phyloP scores from a whole-genome alignment of 768 basidiomycete species.

The Leucosporidium creatinivorum region DNA sequence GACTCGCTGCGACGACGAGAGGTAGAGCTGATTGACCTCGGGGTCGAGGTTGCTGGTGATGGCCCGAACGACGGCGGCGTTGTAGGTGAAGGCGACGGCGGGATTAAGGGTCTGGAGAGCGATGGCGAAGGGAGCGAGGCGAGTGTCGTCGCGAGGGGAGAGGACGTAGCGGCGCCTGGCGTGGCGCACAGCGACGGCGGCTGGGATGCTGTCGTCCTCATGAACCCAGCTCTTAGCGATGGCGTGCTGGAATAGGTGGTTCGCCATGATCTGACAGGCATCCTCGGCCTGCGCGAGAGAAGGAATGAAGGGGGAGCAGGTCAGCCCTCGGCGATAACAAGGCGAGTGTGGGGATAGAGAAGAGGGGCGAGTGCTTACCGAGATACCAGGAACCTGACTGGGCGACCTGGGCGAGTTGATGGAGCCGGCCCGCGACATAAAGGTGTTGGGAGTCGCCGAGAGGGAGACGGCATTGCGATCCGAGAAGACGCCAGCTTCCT shows the following conservation, averaged over 20 bases:
- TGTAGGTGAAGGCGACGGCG: constrained; percentile 10
- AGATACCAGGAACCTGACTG: no score
- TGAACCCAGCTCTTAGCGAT: constrained; percentile 5
- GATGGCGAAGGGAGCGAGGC: background rate
- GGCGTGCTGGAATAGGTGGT: background rate
- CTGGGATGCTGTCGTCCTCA: background rate
- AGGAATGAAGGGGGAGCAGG: no score
- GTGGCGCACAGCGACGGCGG: constrained; percentile 9
- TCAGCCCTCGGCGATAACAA: background rate
- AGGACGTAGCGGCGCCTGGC: background rate
- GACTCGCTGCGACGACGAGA: background rate
- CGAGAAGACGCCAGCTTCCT: no score
- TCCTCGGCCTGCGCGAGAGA: constrained; percentile 1
- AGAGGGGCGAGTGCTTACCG: background rate
- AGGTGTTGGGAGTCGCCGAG: background rate
- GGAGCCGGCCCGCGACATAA: background rate
- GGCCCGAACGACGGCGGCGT: background rate
- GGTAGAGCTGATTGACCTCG: background rate
- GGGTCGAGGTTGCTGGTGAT: background rate
- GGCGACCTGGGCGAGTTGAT: background rate
- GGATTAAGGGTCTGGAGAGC: background rate
- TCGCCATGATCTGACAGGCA: constrained; percentile 8
- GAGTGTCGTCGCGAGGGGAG: background rate
- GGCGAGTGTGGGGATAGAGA: no score
- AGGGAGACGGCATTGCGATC: no score